These are phyloP conservation scores for Calonectria ilicicola DNA, from an alignment of 2,329 filamentous ascomycete species.

Conservation along the genomic window DNA sequence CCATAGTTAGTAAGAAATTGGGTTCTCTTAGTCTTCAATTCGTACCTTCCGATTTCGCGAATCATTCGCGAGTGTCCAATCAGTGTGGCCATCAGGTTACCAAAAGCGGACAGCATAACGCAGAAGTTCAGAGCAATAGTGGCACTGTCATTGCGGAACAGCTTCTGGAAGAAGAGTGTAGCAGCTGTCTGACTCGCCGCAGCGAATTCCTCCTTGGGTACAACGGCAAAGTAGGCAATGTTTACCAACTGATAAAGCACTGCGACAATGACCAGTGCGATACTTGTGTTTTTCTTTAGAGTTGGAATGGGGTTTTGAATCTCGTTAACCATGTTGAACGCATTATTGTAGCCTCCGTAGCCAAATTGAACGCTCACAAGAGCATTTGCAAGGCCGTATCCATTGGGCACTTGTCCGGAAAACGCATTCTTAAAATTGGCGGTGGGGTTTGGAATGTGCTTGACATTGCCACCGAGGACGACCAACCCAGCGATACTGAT, in stretches of 20 bases:
- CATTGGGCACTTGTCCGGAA: slow-evolving; percentile 48
- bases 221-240: slow-evolving; percentile 70
- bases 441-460: slow-evolving; percentile 45
- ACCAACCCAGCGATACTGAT: slow-evolving; percentile 71
- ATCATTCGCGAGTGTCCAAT: slow-evolving; percentile 68
- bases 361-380: slow-evolving; percentile 70
- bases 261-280: slow-evolving; percentile 63
- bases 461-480: slow-evolving; percentile 59
- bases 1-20: neutral
- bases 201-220: slow-evolving; percentile 61
- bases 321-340: slow-evolving; percentile 72
- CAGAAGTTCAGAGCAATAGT: slow-evolving; percentile 69
- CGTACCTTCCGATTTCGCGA: slow-evolving; percentile 67
- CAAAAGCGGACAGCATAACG: slow-evolving; percentile 67
- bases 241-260: slow-evolving; percentile 69
- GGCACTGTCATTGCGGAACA: slow-evolving; percentile 60
- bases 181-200: slow-evolving; percentile 66
- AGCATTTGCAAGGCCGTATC: slow-evolving; percentile 56
- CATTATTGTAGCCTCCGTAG: slow-evolving; percentile 69
- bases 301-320: slow-evolving; percentile 70
- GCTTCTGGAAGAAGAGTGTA: slow-evolving; percentile 67
- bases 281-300: slow-evolving; percentile 60
- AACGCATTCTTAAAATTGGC: slow-evolving; percentile 52
- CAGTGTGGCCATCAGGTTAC: slow-evolving; percentile 67
- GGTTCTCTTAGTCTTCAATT: neutral